Conservation (phyloP, 495 filamentous ascomycete species). For the Penicillium flavigenum region DNA sequence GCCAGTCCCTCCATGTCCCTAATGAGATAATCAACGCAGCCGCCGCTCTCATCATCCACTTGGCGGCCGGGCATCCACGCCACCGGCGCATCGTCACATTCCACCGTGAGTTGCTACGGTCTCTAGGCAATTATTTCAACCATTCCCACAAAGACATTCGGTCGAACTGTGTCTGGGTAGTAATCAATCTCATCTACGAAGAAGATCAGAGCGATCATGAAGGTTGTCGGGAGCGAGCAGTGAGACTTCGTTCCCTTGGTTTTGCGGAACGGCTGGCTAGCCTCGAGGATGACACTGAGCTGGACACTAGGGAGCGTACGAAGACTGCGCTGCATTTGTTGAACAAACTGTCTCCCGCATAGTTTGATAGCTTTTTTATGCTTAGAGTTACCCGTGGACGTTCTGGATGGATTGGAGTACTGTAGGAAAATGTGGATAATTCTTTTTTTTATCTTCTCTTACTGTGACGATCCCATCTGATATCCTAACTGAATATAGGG, state of each 20-base stretch:
- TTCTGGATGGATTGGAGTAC: background rate
- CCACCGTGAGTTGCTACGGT: slow-evolving; percentile 55
- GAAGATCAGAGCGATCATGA: slow-evolving; percentile 67
- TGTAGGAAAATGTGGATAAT: background rate
- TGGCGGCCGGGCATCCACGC: slow-evolving; percentile 72
- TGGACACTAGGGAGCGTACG: slow-evolving; percentile 79
- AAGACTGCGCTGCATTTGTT: slow-evolving; percentile 76
- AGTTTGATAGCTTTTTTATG: slow-evolving; percentile 11
- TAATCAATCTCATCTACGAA: slow-evolving; percentile 77
- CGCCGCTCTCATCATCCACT: slow-evolving; percentile 75
- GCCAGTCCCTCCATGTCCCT: slow-evolving; percentile 46
- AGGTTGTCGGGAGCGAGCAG: slow-evolving; percentile 61
- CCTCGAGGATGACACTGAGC: slow-evolving; percentile 69
- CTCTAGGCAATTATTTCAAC: slow-evolving; percentile 58
- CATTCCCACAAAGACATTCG: slow-evolving; percentile 71
- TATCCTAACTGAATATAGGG: background rate
- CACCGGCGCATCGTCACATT: slow-evolving; percentile 75
- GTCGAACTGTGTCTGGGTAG: slow-evolving; percentile 71
- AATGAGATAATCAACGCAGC: slow-evolving; percentile 74
- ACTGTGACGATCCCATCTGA: background rate
- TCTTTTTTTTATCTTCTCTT: background rate
- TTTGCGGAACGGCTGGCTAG: slow-evolving; percentile 63
- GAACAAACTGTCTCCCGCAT: slow-evolving; percentile 31
- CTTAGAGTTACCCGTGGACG: background rate
- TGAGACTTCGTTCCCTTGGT: slow-evolving; percentile 67